A percentile compares a stretch with the other conserved stretches of the same genome.
Evolutionary conservation across 2,329 filamentous ascomycete genomes (phyloP).

Genomic region (Bipolaris gigantea): DNA sequence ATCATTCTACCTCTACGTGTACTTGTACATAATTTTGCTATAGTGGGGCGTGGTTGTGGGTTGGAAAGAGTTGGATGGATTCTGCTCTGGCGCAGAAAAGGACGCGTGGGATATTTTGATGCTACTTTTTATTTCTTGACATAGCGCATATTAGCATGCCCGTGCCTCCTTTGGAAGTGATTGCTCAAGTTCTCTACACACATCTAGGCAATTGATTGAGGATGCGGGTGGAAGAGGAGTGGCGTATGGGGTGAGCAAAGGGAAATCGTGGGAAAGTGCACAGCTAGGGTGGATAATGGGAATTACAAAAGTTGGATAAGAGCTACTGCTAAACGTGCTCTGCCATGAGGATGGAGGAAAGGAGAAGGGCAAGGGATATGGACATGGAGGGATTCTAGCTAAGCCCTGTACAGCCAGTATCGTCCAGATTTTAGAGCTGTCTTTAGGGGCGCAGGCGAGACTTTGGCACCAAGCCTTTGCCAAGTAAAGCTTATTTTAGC

Average conservation of each 20-base stretch:
- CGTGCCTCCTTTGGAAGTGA: neutral
- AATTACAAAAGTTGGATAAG: neutral
- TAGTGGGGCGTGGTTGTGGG: neutral
- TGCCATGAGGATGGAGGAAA: too few relatives aligned
- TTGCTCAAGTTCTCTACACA: neutral
- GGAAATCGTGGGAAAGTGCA: neutral
- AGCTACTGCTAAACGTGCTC: neutral
- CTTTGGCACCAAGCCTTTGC: constrained; percentile 23
- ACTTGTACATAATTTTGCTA: constrained; percentile 16
- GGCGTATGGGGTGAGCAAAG: neutral
- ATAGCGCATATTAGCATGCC: neutral
- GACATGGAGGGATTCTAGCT: neutral
- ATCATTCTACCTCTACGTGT: constrained; percentile 6
- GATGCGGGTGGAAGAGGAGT: neutral
- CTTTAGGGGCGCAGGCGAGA: neutral
- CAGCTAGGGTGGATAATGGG: neutral
- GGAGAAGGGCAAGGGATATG: too few relatives aligned
- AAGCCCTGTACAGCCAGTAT: neutral
- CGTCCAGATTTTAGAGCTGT: neutral
- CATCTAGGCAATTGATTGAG: neutral
- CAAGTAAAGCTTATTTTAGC: constrained; percentile 24
- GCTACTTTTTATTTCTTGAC: neutral
- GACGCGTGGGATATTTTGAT: neutral
- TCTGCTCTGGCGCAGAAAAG: neutral
- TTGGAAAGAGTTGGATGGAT: neutral